Conservation (phyloP, 192 early-diverging fungal species). For the Diversispora eburnea region DNA sequence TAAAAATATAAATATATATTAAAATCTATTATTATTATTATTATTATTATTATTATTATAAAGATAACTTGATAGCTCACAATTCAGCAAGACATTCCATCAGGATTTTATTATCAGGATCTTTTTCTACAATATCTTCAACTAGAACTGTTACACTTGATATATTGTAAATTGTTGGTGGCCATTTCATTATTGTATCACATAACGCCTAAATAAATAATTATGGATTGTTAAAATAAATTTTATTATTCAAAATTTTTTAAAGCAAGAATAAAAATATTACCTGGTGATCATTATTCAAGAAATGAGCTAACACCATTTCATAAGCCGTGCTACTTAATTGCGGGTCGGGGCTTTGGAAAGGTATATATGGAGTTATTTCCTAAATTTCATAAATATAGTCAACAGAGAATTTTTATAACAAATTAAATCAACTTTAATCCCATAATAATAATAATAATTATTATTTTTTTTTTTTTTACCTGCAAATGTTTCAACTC, state of each 20-base stretch:
- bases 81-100: conserved; percentile 73
- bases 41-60: background rate
- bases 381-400: conserved; percentile 33
- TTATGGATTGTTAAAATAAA: background rate
- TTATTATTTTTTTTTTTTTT: background rate
- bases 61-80: conserved; percentile 44
- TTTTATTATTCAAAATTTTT: background rate
- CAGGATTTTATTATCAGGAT: conserved; percentile 55
- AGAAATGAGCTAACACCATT: conserved; percentile 72
- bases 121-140: conserved; percentile 61
- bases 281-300: conserved; percentile 65
- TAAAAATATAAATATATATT: background rate
- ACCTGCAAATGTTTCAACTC: conserved; percentile 70
- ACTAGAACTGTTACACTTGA: conserved; percentile 71
- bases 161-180: conserved; percentile 70
- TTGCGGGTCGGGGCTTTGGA: conserved; percentile 62
- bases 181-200: conserved; percentile 74
- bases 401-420: background rate
- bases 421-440: background rate
- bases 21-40: background rate
- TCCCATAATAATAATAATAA: no score
- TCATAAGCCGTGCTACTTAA: conserved; percentile 82
- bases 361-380: conserved; percentile 77
- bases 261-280: conserved; percentile 11
- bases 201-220: conserved; percentile 38